Conservation (phyloP, 2,329 filamentous ascomycete species). For the Paraphoma chrysanthemicola region DNA sequence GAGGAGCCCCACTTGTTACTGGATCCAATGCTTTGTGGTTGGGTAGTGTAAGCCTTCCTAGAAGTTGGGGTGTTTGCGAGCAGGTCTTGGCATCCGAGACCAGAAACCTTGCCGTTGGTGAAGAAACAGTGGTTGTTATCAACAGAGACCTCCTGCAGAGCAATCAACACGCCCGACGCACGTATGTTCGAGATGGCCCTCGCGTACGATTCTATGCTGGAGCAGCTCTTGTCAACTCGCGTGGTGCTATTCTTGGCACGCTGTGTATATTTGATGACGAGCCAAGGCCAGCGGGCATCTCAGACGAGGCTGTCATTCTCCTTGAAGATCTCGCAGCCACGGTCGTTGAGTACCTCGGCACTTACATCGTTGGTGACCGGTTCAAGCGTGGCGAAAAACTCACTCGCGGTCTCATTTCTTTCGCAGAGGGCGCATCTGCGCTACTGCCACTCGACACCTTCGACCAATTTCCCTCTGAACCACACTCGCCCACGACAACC, state of each 20-base stretch:
- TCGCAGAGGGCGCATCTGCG: conserved; percentile 34
- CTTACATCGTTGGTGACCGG: conserved; percentile 32
- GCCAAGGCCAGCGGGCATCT: conserved; percentile 18
- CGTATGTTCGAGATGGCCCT: conserved; percentile 9
- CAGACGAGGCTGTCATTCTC: conserved; percentile 12
- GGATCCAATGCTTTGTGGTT: conserved; percentile 29
- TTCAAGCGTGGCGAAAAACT: conserved; percentile 37
- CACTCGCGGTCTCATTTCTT: conserved; percentile 40
- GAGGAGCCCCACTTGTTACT: conserved; percentile 4
- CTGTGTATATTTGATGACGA: conserved; percentile 33
- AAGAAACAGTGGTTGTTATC: neutral
- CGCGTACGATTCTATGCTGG: conserved; percentile 34
- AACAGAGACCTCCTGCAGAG: conserved; percentile 2
- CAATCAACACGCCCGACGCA: conserved; percentile 12
- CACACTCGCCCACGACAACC: neutral
- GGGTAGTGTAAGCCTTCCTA: conserved; percentile 39
- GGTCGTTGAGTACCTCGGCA: conserved; percentile 33
- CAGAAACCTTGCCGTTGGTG: neutral
- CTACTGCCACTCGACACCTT: conserved; percentile 22
- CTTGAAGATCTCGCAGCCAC: conserved; percentile 35
- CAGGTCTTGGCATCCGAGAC: neutral
- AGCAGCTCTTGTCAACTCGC: conserved; percentile 29
- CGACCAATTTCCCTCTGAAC: neutral
- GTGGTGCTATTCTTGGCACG: conserved; percentile 32
- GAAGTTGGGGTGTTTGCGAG: conserved; percentile 18